Conservation (phyloP, 2,329 filamentous ascomycete genomes). For the Penicillium sp. region DNA sequence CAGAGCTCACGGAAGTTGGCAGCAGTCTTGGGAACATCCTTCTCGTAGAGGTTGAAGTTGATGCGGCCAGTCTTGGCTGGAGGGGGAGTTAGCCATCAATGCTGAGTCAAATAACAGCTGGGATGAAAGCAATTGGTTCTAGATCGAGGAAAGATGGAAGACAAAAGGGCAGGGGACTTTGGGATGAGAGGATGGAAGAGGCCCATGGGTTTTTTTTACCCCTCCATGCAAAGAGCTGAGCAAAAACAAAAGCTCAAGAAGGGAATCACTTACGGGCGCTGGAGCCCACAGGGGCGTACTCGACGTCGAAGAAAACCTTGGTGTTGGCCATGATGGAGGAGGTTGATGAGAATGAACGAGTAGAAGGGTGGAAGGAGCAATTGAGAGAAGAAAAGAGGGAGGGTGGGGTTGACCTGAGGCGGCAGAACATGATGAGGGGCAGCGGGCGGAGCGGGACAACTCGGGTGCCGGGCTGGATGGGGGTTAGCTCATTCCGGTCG, state of each 20-base stretch:
- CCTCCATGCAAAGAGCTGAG: slow-evolving; percentile 6
- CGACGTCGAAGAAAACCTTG: slow-evolving; percentile 74
- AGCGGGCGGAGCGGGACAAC: slow-evolving; percentile 28
- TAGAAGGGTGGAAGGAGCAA: slow-evolving; percentile 35
- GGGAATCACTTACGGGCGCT: slow-evolving; percentile 28
- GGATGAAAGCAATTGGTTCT: slow-evolving; percentile 8
- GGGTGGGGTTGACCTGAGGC: slow-evolving; percentile 47
- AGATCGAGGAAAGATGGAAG: background rate
- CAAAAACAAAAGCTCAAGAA: background rate
- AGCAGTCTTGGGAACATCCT: slow-evolving; percentile 82
- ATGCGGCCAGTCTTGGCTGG: slow-evolving; percentile 74
- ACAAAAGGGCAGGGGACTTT: background rate
- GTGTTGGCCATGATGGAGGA: slow-evolving; percentile 68
- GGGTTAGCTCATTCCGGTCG: slow-evolving; percentile 25
- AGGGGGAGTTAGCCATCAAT: slow-evolving; percentile 19
- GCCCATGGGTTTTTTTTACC: slow-evolving; percentile 5
- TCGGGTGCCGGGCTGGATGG: slow-evolving; percentile 23
- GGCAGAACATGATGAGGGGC: slow-evolving; percentile 45
- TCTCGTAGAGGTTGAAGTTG: slow-evolving; percentile 84
- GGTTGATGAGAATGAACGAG: slow-evolving; percentile 47
- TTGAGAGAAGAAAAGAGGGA: slow-evolving; percentile 41
- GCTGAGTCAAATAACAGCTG: slow-evolving; percentile 25
- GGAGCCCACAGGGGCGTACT: slow-evolving; percentile 50
- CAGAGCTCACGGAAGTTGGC: slow-evolving; percentile 83
- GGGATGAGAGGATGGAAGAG: slow-evolving; percentile 7